Conservation (phyloP, 495 filamentous ascomycete genomes). For the Lasiosphaeria miniovina region DNA sequence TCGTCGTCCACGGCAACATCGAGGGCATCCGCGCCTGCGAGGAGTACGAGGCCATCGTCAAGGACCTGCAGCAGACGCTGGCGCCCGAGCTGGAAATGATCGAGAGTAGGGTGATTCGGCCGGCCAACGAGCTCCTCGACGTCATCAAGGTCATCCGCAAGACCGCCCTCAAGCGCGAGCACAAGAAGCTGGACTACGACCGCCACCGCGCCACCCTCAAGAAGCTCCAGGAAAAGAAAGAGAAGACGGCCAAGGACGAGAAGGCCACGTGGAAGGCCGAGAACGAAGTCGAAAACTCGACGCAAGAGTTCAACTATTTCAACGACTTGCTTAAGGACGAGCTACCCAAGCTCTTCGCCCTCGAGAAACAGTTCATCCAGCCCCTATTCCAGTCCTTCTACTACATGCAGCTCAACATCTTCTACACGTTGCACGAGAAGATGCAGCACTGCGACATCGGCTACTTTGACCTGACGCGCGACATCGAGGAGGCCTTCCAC, state of each 20-base stretch:
- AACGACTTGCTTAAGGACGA: constrained; percentile 96
- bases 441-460: constrained; percentile 97
- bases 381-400: constrained; percentile 99
- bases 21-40: constrained; percentile 94
- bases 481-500: constrained; percentile 87
- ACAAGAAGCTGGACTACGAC: constrained; percentile 97
- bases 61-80: constrained; percentile 83
- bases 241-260: constrained; percentile 93
- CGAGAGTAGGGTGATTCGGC: constrained; percentile 82
- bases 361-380: constrained; percentile 96
- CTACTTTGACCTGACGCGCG: constrained; percentile 89
- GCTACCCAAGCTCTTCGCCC: constrained; percentile 82
- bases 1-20: constrained; percentile 77
- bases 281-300: constrained; percentile 84
- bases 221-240: constrained; percentile 97
- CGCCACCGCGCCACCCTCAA: constrained; percentile 77
- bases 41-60: constrained; percentile 90
- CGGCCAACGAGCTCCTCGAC: constrained; percentile 91
- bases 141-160: constrained; percentile 96
- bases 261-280: constrained; percentile 96
- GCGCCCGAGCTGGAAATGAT: constrained; percentile 97
- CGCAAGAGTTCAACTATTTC: constrained; percentile 94
- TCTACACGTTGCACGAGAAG: constrained; percentile 96
- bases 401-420: constrained; percentile 99
- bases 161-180: constrained; percentile 81